Base-by-base conservation (phyloP, 176 grass and related monocot species). In the Carex pumila region DNA sequence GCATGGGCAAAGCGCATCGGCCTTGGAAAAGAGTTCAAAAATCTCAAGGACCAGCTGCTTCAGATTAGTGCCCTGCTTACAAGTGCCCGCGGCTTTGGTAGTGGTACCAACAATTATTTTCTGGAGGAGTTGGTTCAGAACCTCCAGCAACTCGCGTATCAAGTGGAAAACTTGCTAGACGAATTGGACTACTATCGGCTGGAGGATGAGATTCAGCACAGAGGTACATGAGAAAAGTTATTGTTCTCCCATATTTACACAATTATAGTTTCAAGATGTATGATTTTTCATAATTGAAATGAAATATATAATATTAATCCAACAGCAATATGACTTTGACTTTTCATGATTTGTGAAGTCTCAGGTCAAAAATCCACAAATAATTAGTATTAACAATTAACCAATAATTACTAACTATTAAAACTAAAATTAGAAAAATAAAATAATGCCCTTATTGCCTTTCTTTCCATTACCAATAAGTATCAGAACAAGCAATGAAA, bases 181-280 rank as follows among this genome's bases (percentile, higher is more conserved):
- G 13, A 86, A 78, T 22, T 86, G 5, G 83, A 85, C 68, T 85
- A 85, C 83, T 85, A 73, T 58, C 84, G 84, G 17, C 74, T 85
- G 29, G 59, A 79, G 71, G 71, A 85, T 2, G 1, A 62, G 30
- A 76, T 86, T 10, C 36, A 71, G 0, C 58, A n/a, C 1, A 61
- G 58, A 61, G 58, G 58, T 61, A 61, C 58, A 5, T 61, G 1
- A 8, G 8, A 19, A 61, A 61, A 61, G 1, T 21, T 21, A 61
- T 61, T 19, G 5, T 21, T 61, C 5, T 61, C 58, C 21, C 18
- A 61, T 61, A 61, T n/a, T 21, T 21, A 61, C 1, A 4, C 58
- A 61, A 61, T 61, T 6, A 61, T 61, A 61, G 21, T 18, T 19
- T 61, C 0, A 59, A 15, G 57, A 59, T 5, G 57, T n/a, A n/a